Evolutionary conservation across 805 yeast genomes (phyloP).

Genomic region (Saccharomycopsis capsularis): DNA sequence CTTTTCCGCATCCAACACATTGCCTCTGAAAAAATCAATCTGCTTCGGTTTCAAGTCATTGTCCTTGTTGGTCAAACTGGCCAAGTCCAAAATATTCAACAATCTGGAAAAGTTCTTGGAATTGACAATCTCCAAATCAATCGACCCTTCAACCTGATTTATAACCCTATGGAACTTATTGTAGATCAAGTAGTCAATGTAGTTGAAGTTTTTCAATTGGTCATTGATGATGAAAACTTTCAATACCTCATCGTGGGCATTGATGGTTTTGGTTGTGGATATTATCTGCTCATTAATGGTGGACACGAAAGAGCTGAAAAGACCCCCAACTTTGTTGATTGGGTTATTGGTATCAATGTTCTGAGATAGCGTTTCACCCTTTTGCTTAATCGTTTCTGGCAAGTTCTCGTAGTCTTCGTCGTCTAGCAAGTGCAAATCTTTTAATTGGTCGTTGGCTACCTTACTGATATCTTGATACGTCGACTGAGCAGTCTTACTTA

Average conservation of each 20-base stretch:
- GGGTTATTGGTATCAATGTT: neutral
- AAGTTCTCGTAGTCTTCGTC: conserved; percentile 7
- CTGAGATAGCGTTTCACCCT: neutral
- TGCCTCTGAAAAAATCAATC: conserved; percentile 70
- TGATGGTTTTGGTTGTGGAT: conserved; percentile 3
- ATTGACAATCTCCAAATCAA: conserved; percentile 46
- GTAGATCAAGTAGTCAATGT: conserved; percentile 42
- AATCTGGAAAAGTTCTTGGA: conserved; percentile 32
- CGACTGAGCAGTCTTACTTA: conserved; percentile 20
- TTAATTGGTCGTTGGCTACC: conserved; percentile 15
- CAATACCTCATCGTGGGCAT: conserved; percentile 28
- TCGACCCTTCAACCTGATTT: conserved; percentile 70
- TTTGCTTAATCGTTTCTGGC: neutral
- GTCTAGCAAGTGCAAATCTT: conserved; percentile 6
- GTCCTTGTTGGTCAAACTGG: conserved; percentile 23
- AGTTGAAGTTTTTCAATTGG: conserved; percentile 26
- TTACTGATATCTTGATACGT: conserved; percentile 16
- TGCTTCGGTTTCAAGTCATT: conserved; percentile 31
- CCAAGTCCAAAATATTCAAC: conserved; percentile 17
- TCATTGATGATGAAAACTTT: conserved; percentile 37
- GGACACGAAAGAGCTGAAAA: conserved; percentile 15
- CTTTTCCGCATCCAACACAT: conserved; percentile 77
- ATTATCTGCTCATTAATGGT: conserved; percentile 18
- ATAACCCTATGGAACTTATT: conserved; percentile 49
- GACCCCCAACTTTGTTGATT: conserved; percentile 15